Conservation (phyloP, 768 basidiomycete species). For the Collybiopsis confluens region DNA sequence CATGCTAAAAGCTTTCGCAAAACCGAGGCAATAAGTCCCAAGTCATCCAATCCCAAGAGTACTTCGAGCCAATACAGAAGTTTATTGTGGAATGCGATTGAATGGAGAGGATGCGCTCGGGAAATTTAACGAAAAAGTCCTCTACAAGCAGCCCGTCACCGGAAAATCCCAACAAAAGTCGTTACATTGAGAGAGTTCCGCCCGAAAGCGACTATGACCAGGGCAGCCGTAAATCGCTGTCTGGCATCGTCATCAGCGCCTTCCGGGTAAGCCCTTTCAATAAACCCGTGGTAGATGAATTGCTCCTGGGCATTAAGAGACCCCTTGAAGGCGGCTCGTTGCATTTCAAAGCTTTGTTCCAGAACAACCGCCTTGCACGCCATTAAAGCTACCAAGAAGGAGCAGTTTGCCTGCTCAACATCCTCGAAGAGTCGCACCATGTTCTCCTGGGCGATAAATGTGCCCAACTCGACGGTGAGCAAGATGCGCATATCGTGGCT, state of each 20-base stretch:
- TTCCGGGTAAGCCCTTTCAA: background rate
- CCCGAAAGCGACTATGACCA: background rate
- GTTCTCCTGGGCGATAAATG: background rate
- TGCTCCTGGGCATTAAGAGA: background rate
- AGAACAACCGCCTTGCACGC: background rate
- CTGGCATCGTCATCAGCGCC: background rate
- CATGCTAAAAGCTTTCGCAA: background rate
- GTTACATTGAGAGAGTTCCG: background rate
- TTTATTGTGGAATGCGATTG: background rate
- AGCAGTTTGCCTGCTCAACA: background rate
- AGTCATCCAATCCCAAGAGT: background rate
- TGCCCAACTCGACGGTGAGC: background rate
- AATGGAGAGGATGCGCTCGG: background rate
- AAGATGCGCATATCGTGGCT: background rate
- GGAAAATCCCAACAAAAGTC: background rate
- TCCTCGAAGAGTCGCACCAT: background rate
- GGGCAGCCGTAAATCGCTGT: background rate
- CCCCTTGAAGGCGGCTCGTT: background rate
- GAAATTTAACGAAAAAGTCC: background rate
- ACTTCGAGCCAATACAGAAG: constrained; percentile 5
- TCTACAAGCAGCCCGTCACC: background rate
- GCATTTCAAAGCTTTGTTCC: background rate
- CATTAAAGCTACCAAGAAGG: background rate
- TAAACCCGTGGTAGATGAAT: background rate
- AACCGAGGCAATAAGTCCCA: background rate